Conservation (phyloP, 73 alveolate species). For the Stentor roeselii region DNA sequence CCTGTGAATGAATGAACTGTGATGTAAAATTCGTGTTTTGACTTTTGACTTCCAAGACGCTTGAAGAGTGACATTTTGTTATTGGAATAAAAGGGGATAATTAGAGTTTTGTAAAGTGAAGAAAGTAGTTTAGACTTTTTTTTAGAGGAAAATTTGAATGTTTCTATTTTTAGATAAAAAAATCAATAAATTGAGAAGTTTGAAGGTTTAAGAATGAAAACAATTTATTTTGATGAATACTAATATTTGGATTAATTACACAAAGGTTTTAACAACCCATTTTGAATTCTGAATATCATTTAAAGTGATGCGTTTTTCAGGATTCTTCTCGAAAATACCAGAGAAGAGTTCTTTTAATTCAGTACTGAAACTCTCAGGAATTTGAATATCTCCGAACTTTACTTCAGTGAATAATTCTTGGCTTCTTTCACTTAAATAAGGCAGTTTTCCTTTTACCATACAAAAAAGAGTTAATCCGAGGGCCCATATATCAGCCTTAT, state of each 20-base stretch:
- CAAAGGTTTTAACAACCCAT: neutral
- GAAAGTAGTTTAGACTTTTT: no score
- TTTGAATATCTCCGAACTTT: no score
- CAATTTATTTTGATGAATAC: no score
- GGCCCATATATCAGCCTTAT: neutral
- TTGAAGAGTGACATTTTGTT: neutral
- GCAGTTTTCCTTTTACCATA: neutral
- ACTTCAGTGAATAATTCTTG: neutral
- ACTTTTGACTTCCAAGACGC: neutral
- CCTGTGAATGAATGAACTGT: neutral
- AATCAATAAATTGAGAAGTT: no score
- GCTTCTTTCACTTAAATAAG: neutral
- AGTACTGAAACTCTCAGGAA: neutral
- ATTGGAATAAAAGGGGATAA: no score
- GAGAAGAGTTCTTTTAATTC: neutral
- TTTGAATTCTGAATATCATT: neutral
- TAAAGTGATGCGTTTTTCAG: neutral
- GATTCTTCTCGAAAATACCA: neutral
- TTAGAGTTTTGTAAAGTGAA: no score
- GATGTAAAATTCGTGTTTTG: neutral
- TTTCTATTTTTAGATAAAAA: no score
- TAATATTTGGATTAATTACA: no score
- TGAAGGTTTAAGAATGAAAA: no score
- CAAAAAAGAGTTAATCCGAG: neutral
- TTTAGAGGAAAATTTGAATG: no score